These are phyloP conservation scores for Nematocida sp. DNA, from an alignment of 371 early-diverging fungal species.

Conservation along the genomic window DNA sequence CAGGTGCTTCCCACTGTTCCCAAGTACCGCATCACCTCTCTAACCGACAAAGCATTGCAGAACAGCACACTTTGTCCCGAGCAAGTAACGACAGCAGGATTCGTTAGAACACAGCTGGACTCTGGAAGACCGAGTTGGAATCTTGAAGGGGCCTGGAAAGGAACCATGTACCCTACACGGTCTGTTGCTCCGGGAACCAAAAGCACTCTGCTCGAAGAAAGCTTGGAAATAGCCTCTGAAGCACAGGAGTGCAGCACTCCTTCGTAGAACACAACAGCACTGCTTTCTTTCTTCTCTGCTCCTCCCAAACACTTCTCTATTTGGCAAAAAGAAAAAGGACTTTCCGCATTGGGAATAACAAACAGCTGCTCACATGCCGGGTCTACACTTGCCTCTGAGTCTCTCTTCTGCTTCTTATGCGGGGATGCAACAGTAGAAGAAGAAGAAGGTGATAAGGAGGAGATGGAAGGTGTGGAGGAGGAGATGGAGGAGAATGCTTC, in stretches of 20 bases:
- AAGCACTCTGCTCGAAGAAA: neutral
- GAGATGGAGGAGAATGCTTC: neutral
- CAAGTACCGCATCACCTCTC: slow-evolving; percentile 5
- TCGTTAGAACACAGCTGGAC: neutral
- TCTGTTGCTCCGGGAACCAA: slow-evolving; percentile 9
- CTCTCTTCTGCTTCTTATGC: neutral
- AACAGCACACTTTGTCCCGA: neutral
- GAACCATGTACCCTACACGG: neutral
- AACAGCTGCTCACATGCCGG: no score
- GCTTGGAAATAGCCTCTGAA: neutral
- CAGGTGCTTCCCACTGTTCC: neutral
- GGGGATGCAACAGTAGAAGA: neutral
- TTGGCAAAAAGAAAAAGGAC: neutral
- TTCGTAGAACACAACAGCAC: neutral
- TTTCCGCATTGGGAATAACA: neutral
- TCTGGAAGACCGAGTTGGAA: neutral
- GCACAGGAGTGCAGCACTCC: neutral
- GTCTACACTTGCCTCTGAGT: neutral
- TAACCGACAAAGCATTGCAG: neutral
- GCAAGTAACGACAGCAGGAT: neutral
- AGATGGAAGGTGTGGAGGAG: neutral
- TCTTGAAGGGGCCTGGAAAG: neutral
- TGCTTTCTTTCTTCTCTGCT: neutral
- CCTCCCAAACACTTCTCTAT: neutral
- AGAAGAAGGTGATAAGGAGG: neutral